Evolutionary conservation across 2,329 filamentous ascomycete genomes (phyloP), one percentile per base, ranked within the genome.

Genomic region (Aspergillus luchuensis): DNA sequence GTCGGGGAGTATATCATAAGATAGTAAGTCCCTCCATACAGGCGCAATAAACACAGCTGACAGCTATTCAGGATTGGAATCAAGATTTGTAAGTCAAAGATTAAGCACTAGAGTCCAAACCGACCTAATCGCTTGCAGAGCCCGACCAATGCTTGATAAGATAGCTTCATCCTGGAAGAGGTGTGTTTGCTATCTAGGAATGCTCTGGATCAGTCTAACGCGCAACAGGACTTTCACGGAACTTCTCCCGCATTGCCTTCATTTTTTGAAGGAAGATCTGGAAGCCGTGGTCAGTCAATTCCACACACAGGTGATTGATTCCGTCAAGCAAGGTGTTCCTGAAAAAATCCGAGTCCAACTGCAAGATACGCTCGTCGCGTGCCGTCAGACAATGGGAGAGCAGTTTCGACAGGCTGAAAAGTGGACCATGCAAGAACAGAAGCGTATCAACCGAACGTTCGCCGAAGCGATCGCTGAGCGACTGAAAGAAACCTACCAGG

Each of bases 1-100:
- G 84, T 48, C 66, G 80, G 57, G 85, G 83, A 5, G 76, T 78
- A 2, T 86, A 17, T 13, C 17, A 23, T 2, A 13, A 21, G 2
- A 33, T 5, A 3, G 52, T 43, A 19, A 45, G 52, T 55, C 25
- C n/a, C 13, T 15, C 28, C 10, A 7, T 30, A 2, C 25, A 19
- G 8, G 7, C 30, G 21, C 15, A 8, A 11, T 33, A 8, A 23
- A 28, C 25, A n/a, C 15, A n/a, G 23, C 47, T 49, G 47, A 49
- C 23, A n/a, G 15, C 3, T 7, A 10, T n/a, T 3, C 23, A 79
- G 80, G 25, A 71, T 71, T 72, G 67, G 66, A 76, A 70, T 59
- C 30, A 56, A 13, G 58, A 59, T 3, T n/a, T 65, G 63, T 62
- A 56, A 39, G 63, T 48, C 38, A 51, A 64, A 50, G 48, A 4